A percentile compares a stretch with the other conserved stretches of the same genome.
These are phyloP conservation scores for Sextonia rubra DNA, from an alignment of 164 flowering plant species.

Conservation along the genomic window DNA sequence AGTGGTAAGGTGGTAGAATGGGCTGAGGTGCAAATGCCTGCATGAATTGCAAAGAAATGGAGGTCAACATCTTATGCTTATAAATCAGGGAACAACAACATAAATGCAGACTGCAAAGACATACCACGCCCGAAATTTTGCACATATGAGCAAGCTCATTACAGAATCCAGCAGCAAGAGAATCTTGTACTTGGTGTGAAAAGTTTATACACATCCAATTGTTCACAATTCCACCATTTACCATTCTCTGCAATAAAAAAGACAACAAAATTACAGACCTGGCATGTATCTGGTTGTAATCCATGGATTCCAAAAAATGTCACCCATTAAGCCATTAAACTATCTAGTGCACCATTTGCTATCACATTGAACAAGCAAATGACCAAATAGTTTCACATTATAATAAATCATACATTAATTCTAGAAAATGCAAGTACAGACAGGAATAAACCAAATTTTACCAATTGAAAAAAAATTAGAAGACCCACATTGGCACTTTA, in stretches of 20 bases:
- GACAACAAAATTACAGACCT: too few species aligned
- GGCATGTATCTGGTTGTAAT: too few species aligned
- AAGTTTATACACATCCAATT: conserved; percentile 87
- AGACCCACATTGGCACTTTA: too few species aligned
- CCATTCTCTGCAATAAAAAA: not conserved
- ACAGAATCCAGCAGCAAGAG: conserved; percentile 65
- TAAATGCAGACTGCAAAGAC: not conserved
- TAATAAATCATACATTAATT: too few species aligned
- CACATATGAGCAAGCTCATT: conserved; percentile 85
- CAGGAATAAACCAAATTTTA: too few species aligned
- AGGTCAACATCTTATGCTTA: not conserved
- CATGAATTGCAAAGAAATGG: not conserved
- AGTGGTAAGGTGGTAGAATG: not conserved
- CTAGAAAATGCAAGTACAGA: too few species aligned
- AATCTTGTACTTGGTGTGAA: conserved; percentile 72
- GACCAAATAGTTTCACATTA: too few species aligned
- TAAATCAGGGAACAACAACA: not conserved
- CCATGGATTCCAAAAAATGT: too few species aligned
- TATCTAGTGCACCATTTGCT: too few species aligned
- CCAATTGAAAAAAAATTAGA: too few species aligned
- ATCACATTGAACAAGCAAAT: too few species aligned
- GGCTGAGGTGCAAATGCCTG: conserved; percentile 23
- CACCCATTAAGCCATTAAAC: too few species aligned
- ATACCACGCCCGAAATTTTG: conserved; percentile 79
- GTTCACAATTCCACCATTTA: conserved; percentile 78